Evolutionary conservation across 805 yeast species (phyloP).

Genomic region (Wickerhamia fluorescens): DNA sequence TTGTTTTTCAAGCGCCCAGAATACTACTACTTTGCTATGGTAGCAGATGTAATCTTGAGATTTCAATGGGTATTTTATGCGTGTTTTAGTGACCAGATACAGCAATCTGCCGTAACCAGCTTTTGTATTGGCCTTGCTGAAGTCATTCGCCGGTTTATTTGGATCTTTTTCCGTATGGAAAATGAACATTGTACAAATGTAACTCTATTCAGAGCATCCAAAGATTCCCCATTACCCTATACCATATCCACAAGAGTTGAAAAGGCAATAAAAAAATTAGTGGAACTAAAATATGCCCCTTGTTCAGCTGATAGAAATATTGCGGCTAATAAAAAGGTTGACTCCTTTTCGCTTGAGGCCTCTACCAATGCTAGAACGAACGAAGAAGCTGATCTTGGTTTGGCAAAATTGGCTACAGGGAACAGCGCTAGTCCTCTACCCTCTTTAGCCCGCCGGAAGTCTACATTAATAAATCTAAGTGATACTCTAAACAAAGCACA

Average conservation of each 20-base stretch:
- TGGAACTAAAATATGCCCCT: conserved; percentile 20
- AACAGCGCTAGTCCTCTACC: conserved; percentile 3
- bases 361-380: neutral
- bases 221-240: conserved; percentile 84
- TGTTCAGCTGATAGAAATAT: neutral
- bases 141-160: conserved; percentile 71
- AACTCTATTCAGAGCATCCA: conserved; percentile 74
- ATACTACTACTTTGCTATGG: conserved; percentile 68
- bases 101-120: conserved; percentile 83
- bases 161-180: conserved; percentile 92
- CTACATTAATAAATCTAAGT: conserved; percentile 39
- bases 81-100: conserved; percentile 64
- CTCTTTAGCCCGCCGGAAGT: conserved; percentile 13
- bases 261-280: conserved; percentile 29
- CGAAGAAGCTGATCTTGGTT: conserved; percentile 9
- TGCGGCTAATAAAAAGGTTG: neutral
- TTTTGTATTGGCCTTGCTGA: conserved; percentile 81
- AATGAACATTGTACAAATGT: conserved; percentile 95
- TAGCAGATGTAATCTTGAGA: conserved; percentile 65
- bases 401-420: conserved; percentile 2
- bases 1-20: conserved; percentile 51
- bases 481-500: conserved; percentile 68
- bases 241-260: conserved; percentile 33
- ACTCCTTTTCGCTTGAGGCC: neutral
- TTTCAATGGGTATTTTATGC: conserved; percentile 93